phyloP scores from a whole-genome alignment of 345 rosid species.

The Brassica cretica region DNA sequence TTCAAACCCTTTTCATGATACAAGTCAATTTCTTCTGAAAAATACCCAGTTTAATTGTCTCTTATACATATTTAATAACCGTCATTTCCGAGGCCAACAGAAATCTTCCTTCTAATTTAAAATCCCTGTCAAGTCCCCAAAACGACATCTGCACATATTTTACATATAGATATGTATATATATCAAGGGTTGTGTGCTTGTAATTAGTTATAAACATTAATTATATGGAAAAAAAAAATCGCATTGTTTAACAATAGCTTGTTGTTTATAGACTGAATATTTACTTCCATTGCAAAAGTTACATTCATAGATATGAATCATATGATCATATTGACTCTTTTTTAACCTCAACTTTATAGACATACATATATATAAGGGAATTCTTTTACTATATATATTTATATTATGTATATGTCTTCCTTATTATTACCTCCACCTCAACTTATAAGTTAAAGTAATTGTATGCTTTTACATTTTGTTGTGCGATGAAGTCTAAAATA shows the following conservation, averaged over 20 bases:
- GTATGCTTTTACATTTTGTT: conserved; percentile 1
- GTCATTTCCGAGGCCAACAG: conserved; percentile 47
- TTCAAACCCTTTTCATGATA: conserved; percentile 27
- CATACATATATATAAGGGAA: not conserved
- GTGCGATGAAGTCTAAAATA: not conserved
- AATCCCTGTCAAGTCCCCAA: conserved; percentile 30
- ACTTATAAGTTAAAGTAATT: not conserved
- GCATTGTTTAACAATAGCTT: not conserved
- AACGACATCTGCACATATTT: conserved; percentile 8
- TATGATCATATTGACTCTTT: not conserved
- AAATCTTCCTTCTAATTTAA: conserved; percentile 25
- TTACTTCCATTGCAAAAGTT: not conserved
- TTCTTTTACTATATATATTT: not conserved
- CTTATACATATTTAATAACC: conserved; percentile 23
- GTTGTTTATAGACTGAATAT: not conserved
- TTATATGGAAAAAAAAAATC: not conserved
- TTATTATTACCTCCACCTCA: conserved; percentile 50
- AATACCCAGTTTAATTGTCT: conserved; percentile 2
- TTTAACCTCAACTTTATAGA: too few species aligned
- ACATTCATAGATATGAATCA: not conserved
- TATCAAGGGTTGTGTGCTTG: not conserved
- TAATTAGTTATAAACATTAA: not conserved
- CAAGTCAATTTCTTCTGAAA: not conserved
- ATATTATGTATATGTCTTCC: too few species aligned
- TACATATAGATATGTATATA: not conserved